phyloP scores from a whole-genome alignment of 768 basidiomycete species.

The Lentinula boryana region DNA sequence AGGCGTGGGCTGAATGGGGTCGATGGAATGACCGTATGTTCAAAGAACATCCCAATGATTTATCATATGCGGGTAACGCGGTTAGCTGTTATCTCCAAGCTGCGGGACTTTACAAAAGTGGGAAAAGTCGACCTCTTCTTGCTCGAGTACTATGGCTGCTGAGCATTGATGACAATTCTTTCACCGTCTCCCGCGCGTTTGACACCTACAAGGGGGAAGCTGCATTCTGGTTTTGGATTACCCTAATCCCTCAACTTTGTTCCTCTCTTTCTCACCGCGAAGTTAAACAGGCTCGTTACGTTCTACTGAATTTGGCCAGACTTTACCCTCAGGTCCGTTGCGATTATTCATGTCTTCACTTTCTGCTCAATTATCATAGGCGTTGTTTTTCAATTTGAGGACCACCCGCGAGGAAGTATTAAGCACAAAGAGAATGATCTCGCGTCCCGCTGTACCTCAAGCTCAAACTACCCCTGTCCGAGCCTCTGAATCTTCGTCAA shows the following conservation, averaged over 20 bases:
- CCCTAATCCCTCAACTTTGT: slow-evolving; percentile 90
- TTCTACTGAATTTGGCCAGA: slow-evolving; percentile 87
- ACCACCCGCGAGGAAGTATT: slow-evolving; percentile 73
- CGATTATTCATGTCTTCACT: background rate
- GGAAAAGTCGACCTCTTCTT: slow-evolving; percentile 87
- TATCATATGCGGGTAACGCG: slow-evolving; percentile 78
- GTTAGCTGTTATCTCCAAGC: slow-evolving; percentile 98
- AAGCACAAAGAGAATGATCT: slow-evolving; percentile 30
- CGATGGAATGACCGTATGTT: slow-evolving; percentile 90
- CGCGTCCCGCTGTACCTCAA: slow-evolving; percentile 15
- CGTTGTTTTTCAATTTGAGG: slow-evolving; percentile 91
- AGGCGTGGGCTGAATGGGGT: slow-evolving; percentile 99
- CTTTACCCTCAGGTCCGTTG: slow-evolving; percentile 80
- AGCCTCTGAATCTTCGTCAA: slow-evolving; percentile 12
- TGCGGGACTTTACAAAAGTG: slow-evolving; percentile 89
- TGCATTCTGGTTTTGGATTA: slow-evolving; percentile 99
- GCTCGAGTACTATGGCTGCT: slow-evolving; percentile 95
- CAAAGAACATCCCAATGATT: slow-evolving; percentile 73
- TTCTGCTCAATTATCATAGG: slow-evolving; percentile 38
- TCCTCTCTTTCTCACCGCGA: slow-evolving; percentile 87
- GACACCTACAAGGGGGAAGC: slow-evolving; percentile 96
- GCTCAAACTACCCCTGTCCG: background rate
- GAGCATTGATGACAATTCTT: slow-evolving; percentile 76
- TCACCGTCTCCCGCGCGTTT: slow-evolving; percentile 74
- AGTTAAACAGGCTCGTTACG: slow-evolving; percentile 85